phyloP scores from a whole-genome alignment of 495 filamentous ascomycete genomes.

The Astrothelium subdiscretum region DNA sequence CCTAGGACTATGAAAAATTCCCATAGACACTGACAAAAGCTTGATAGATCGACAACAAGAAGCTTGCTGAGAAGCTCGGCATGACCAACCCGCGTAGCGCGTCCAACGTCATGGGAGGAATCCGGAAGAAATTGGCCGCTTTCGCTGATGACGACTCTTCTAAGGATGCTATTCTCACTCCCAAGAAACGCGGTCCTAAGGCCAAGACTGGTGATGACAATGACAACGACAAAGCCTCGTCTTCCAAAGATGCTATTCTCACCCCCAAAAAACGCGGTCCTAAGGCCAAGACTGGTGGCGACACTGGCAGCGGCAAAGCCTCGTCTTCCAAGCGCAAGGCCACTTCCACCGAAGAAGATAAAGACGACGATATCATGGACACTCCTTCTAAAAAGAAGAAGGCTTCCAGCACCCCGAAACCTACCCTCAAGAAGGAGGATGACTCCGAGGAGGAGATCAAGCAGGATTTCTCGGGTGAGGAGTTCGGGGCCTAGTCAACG shows the following conservation, averaged over 20 bases:
- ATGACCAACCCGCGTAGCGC: constrained; percentile 36
- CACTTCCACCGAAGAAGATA: background rate
- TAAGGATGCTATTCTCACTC: background rate
- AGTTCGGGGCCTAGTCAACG: too few species aligned
- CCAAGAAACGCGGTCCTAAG: background rate
- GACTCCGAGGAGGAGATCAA: background rate
- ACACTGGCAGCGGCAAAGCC: constrained; percentile 10
- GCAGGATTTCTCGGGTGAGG: background rate
- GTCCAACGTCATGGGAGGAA: constrained; percentile 25
- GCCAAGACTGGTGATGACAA: background rate
- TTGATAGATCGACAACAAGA: constrained; percentile 22
- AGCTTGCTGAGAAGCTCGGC: constrained; percentile 17
- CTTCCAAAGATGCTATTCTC: too few species aligned
- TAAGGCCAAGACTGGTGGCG: constrained; percentile 5
- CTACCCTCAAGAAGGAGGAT: constrained; percentile 2
- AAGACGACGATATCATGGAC: too few species aligned
- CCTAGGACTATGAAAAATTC: background rate
- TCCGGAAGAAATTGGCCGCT: too few species aligned
- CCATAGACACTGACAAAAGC: background rate
- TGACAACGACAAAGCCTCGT: background rate
- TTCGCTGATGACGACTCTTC: too few species aligned
- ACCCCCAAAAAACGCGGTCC: background rate
- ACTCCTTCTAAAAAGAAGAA: too few species aligned
- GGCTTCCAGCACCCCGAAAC: background rate
- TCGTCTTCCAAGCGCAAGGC: background rate